Evolutionary conservation across 176 grass and related monocot species (phyloP).

Genomic region (Oropetium thomaeum): DNA sequence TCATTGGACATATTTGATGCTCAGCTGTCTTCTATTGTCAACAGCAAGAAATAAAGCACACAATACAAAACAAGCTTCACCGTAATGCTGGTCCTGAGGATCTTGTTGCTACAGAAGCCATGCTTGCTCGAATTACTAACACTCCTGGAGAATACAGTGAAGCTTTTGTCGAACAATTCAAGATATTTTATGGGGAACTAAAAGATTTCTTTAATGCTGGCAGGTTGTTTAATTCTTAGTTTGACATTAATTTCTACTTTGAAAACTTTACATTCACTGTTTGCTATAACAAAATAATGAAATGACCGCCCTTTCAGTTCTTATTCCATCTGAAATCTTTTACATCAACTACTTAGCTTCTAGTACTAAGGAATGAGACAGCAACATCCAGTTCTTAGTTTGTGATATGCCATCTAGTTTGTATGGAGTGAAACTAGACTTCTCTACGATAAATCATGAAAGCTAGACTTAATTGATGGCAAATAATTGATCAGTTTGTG

Average conservation of each 20-base stretch:
- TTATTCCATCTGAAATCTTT: neutral
- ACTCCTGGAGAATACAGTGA: constrained; percentile 74
- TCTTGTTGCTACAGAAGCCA: constrained; percentile 96
- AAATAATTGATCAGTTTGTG: neutral
- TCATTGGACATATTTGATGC: constrained; percentile 19
- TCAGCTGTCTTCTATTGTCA: constrained; percentile 34
- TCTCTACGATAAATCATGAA: neutral
- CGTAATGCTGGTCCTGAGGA: constrained; percentile 97
- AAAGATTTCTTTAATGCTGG: constrained; percentile 99
- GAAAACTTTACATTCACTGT: neutral
- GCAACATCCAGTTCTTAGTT: neutral
- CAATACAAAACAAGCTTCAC: constrained; percentile 99
- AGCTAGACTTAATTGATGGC: neutral
- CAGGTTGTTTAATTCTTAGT: constrained; percentile 55
- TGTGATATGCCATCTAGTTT: neutral
- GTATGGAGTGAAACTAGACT: neutral
- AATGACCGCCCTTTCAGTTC: neutral
- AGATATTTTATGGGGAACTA: constrained; percentile 80
- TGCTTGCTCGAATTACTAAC: constrained; percentile 83
- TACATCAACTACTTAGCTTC: neutral
- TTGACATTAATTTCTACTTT: constrained; percentile 12
- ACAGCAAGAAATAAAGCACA: constrained; percentile 99
- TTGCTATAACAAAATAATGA: constrained; percentile 27
- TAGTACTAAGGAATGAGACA: neutral
- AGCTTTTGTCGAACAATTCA: constrained; percentile 86